phyloP scores from a whole-genome alignment of 2,329 filamentous ascomycete species.

The Phyllosticta paracitricarpa region DNA sequence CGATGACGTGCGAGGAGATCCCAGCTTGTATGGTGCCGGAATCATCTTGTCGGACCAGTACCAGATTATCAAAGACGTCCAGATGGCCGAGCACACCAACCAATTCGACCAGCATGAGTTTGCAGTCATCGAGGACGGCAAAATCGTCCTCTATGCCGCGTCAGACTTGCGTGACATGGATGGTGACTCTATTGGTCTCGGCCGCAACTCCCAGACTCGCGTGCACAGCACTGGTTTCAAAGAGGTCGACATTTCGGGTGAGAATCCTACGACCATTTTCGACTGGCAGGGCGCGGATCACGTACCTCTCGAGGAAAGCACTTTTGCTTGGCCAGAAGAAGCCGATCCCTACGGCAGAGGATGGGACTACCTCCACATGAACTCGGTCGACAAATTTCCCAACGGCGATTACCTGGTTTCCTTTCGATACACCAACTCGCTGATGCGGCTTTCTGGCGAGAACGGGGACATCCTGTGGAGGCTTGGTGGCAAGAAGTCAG shows the following conservation, averaged over 20 bases:
- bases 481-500: slow-evolving; percentile 21
- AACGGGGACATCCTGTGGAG: slow-evolving; percentile 22
- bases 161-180: slow-evolving; percentile 19
- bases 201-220: slow-evolving; percentile 29
- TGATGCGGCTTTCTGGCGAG: slow-evolving; percentile 19
- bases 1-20: slow-evolving; percentile 40
- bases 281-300: slow-evolving; percentile 51
- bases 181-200: slow-evolving; percentile 12
- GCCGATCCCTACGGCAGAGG: background rate
- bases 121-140: slow-evolving; percentile 35
- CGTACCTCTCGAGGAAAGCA: slow-evolving; percentile 28
- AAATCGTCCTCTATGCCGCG: slow-evolving; percentile 28
- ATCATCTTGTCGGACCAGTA: slow-evolving; percentile 43
- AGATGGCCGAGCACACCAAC: slow-evolving; percentile 23
- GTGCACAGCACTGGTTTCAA: slow-evolving; percentile 27
- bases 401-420: slow-evolving; percentile 20
- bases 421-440: slow-evolving; percentile 18
- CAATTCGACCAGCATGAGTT: slow-evolving; percentile 46
- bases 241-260: slow-evolving; percentile 33
- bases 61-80: slow-evolving; percentile 37
- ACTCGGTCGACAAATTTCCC: slow-evolving; percentile 31
- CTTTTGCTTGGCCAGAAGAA: background rate
- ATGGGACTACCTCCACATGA: slow-evolving; percentile 33
- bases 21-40: slow-evolving; percentile 40
- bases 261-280: slow-evolving; percentile 38